phyloP scores from a whole-genome alignment of 2,329 filamentous ascomycete species.

The Aplosporella prunicola region DNA sequence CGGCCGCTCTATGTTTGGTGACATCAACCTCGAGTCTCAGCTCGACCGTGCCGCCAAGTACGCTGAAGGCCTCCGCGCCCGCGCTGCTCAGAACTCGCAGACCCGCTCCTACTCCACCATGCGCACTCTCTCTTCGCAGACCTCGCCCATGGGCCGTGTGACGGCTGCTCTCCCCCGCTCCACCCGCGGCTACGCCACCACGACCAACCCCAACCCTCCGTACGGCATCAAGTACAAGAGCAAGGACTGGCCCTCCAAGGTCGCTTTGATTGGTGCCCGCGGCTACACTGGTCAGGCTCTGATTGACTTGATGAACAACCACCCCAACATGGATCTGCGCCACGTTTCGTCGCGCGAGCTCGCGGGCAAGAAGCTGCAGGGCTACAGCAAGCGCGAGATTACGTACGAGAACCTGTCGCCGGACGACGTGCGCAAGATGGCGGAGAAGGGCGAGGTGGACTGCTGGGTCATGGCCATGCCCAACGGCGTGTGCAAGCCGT shows the following conservation, averaged over 20 bases:
- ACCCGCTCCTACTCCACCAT: conserved; percentile 59
- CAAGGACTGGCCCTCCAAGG: conserved; percentile 65
- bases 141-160: background rate
- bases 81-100: conserved; percentile 45
- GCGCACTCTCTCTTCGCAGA: conserved; percentile 12
- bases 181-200: conserved; percentile 48
- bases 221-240: conserved; percentile 81
- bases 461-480: conserved; percentile 97
- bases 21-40: conserved; percentile 80
- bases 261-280: conserved; percentile 82
- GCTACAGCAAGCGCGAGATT: conserved; percentile 84
- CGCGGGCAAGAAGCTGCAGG: conserved; percentile 73
- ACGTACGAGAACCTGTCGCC: conserved; percentile 83
- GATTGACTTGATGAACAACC: conserved; percentile 75
- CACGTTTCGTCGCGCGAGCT: conserved; percentile 93
- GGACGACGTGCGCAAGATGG: conserved; percentile 79
- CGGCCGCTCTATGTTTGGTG: conserved; percentile 77
- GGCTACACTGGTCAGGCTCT: conserved; percentile 92
- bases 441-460: conserved; percentile 75
- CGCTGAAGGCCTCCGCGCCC: conserved; percentile 51
- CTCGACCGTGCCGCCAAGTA: conserved; percentile 68
- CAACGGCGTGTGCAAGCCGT: conserved; percentile 90
- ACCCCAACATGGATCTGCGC: conserved; percentile 80
- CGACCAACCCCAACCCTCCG: conserved; percentile 81
- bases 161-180: too few species aligned